These are phyloP conservation scores for Tremellales sp. DNA, from an alignment of 1,284 basidiomycete genomes.

Conservation along the genomic window DNA sequence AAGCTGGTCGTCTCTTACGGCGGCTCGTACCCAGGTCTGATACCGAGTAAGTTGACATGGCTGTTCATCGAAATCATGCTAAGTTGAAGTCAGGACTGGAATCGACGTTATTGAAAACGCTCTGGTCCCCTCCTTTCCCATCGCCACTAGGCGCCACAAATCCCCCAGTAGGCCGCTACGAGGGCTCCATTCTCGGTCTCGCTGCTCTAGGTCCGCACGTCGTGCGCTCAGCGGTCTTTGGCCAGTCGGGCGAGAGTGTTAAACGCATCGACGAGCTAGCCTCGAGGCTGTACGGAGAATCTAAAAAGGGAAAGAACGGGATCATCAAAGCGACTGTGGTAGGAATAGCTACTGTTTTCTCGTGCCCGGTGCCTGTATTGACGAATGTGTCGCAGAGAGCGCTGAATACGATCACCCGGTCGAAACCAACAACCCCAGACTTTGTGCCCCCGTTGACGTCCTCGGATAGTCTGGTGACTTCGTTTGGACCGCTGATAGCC, in stretches of 20 bases:
- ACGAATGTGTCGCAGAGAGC: slow-evolving; percentile 7
- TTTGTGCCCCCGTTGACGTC: slow-evolving; percentile 14
- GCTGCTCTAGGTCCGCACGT: slow-evolving; percentile 78
- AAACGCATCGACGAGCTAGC: slow-evolving; percentile 29
- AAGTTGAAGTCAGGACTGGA: slow-evolving; percentile 62
- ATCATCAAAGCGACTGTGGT: slow-evolving; percentile 34
- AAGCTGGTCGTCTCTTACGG: slow-evolving; percentile 57
- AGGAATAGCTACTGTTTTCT: slow-evolving; percentile 6
- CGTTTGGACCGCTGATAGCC: slow-evolving; percentile 31
- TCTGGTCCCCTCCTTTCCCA: slow-evolving; percentile 50
- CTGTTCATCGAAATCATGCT: slow-evolving; percentile 16
- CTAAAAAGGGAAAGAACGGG: slow-evolving; percentile 26
- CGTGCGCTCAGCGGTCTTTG: slow-evolving; percentile 65
- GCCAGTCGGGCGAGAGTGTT: slow-evolving; percentile 27
- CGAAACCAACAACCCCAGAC: slow-evolving; percentile 18
- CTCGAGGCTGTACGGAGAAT: slow-evolving; percentile 30
- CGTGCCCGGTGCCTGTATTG: not conserved
- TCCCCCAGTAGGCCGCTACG: slow-evolving; percentile 61
- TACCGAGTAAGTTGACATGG: slow-evolving; percentile 43
- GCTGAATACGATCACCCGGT: slow-evolving; percentile 13
- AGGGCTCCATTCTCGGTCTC: slow-evolving; percentile 80
- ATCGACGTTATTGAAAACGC: slow-evolving; percentile 83
- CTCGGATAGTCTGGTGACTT: slow-evolving; percentile 13
- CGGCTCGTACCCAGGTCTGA: slow-evolving; percentile 53
- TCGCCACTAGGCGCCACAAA: slow-evolving; percentile 37